Conservation (phyloP, 2,329 filamentous ascomycete genomes). For the Aspergillus sp. region DNA sequence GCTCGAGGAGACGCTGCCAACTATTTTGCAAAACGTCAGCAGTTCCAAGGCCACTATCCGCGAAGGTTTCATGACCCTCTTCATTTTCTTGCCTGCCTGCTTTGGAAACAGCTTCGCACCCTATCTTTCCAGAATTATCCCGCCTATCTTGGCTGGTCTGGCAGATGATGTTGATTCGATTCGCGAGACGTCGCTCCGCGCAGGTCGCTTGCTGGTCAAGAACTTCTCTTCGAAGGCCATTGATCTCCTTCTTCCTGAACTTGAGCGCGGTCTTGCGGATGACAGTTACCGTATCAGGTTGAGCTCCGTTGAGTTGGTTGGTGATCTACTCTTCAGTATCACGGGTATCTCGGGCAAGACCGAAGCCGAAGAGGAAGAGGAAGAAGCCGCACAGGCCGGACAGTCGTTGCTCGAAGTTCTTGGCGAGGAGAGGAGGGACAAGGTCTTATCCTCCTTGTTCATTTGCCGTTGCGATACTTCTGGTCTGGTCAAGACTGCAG, state of each 20-base stretch:
- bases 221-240: constrained; percentile 96
- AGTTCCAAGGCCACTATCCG: constrained; percentile 87
- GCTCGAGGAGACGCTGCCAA: constrained; percentile 92
- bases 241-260: constrained; percentile 87
- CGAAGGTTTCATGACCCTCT: constrained; percentile 99
- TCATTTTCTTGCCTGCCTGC: constrained; percentile 98
- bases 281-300: constrained; percentile 97
- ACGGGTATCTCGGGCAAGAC: constrained; percentile 84
- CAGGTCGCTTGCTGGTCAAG: constrained; percentile 92
- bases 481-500: constrained; percentile 82
- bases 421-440: constrained; percentile 94
- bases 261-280: constrained; percentile 95
- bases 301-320: constrained; percentile 95
- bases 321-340: constrained; percentile 95
- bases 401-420: constrained; percentile 92
- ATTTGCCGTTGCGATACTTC: constrained; percentile 98
- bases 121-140: constrained; percentile 93
- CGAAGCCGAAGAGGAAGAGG: constrained; percentile 76
- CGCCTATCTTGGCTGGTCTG: constrained; percentile 87
- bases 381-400: constrained; percentile 78
- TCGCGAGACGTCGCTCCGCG: constrained; percentile 90
- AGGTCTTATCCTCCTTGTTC: constrained; percentile 93
- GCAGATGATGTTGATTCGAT: constrained; percentile 97
- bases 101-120: constrained; percentile 98
- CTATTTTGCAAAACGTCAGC: constrained; percentile 92